A percentile compares a stretch with the other conserved stretches of the same genome.
Evolutionary conservation across 306 rosid genomes (phyloP).

Genomic region (Elaeagnus macrophylla): DNA sequence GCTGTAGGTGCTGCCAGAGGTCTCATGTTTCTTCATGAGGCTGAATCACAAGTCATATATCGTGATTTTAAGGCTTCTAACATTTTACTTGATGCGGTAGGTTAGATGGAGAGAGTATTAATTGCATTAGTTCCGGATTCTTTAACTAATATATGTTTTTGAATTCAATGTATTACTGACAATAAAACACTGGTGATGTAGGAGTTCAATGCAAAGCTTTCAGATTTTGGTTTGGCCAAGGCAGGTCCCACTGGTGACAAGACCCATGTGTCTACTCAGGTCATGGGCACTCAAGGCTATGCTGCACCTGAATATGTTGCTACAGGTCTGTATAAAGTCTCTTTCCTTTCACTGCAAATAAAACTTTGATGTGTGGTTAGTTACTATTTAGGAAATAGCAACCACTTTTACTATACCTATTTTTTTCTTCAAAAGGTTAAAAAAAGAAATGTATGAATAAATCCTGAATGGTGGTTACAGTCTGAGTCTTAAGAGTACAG

Average conservation of each 20-base stretch:
- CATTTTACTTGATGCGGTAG: background rate
- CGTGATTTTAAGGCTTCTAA: background rate
- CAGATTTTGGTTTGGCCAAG: constrained; percentile 94
- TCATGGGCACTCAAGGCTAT: constrained; percentile 91
- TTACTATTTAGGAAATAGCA: no score
- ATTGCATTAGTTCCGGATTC: background rate
- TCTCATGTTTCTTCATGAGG: background rate
- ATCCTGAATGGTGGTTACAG: no score
- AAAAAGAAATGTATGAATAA: no score
- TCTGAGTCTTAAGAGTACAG: no score
- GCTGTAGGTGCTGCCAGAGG: constrained; percentile 24
- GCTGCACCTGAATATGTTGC: constrained; percentile 98
- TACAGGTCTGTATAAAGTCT: constrained; percentile 51
- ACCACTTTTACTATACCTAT: no score
- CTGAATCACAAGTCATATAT: background rate
- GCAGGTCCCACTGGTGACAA: constrained; percentile 93
- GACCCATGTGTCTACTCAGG: constrained; percentile 95
- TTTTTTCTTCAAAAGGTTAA: no score
- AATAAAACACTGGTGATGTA: constrained; percentile 22
- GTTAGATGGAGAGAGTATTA: background rate
- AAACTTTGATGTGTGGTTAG: no score
- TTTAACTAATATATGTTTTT: background rate
- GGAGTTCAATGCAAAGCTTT: constrained; percentile 88
- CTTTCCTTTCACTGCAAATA: background rate
- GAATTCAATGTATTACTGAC: constrained; percentile 1